Conservation (phyloP, 208 protist species). For the Trichomonas tenax region DNA sequence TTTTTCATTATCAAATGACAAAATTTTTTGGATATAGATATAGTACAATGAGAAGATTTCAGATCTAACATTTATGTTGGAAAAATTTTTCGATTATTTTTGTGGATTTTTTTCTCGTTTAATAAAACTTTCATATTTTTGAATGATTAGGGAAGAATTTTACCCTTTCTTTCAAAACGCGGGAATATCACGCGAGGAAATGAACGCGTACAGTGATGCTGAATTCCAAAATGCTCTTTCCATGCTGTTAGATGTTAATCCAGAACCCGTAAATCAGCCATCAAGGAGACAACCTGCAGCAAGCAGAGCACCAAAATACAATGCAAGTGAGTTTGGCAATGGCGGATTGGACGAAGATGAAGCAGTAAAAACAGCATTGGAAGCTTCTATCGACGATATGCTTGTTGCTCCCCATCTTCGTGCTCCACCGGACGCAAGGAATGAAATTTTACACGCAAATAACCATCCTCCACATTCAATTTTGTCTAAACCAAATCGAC, state of each 20-base stretch:
- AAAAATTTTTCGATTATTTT: too few relatives aligned
- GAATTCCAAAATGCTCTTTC: neutral
- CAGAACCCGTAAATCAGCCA: neutral
- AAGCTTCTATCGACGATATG: neutral
- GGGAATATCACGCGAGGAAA: neutral
- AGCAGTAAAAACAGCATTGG: neutral
- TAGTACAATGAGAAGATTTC: too few relatives aligned
- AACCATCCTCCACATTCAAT: neutral
- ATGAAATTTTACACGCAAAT: neutral
- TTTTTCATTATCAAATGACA: too few relatives aligned
- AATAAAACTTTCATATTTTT: neutral
- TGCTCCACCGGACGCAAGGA: neutral
- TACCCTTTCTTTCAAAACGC: neutral
- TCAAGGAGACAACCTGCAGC: neutral
- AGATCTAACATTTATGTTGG: too few relatives aligned
- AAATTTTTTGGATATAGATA: too few relatives aligned
- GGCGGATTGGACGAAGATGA: neutral
- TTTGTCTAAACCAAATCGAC: neutral
- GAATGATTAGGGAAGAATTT: neutral
- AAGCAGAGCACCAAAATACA: neutral
- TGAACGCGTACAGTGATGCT: neutral
- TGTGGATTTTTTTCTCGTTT: neutral
- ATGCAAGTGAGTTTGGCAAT: neutral
- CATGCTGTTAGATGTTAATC: neutral
- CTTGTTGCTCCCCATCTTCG: neutral